Conservation (phyloP, 2,329 filamentous ascomycete genomes). For the Macrophomina pseudophaseolina region DNA sequence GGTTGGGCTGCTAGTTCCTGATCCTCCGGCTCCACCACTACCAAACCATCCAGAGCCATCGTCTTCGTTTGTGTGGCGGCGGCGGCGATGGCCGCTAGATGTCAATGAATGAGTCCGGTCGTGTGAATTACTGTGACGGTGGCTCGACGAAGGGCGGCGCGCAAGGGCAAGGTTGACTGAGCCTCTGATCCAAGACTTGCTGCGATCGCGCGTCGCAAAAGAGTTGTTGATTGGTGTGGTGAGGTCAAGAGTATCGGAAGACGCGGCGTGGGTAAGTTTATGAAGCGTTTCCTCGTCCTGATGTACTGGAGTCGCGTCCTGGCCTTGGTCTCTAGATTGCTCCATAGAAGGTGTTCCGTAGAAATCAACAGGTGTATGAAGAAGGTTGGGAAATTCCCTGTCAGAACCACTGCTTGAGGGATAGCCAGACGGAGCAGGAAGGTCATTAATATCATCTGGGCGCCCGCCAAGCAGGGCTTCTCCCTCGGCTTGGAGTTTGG, state of each 20-base stretch:
- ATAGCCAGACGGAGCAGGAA: slow-evolving; percentile 1
- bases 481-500: slow-evolving; percentile 57
- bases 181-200: slow-evolving; percentile 44
- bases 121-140: slow-evolving; percentile 16
- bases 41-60: slow-evolving; percentile 23
- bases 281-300: not conserved
- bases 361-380: slow-evolving; percentile 8
- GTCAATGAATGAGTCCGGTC: slow-evolving; percentile 23
- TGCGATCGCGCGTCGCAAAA: slow-evolving; percentile 34
- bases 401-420: slow-evolving; percentile 1
- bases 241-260: slow-evolving; percentile 27
- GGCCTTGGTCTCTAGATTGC: not conserved
- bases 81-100: slow-evolving; percentile 6
- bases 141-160: slow-evolving; percentile 30
- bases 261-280: slow-evolving; percentile 2
- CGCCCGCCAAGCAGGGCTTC: slow-evolving; percentile 56
- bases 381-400: slow-evolving; percentile 7
- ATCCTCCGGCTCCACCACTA: slow-evolving; percentile 5
- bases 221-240: slow-evolving; percentile 26
- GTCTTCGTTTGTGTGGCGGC: slow-evolving; percentile 18
- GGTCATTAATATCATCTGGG: slow-evolving; percentile 33
- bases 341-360: not conserved
- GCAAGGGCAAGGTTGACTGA: slow-evolving; percentile 43
- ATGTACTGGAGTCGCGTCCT: not conserved
- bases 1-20: slow-evolving; percentile 9